Base-by-base conservation (phyloP, 768 basidiomycete genomes). In the Austroboletus eburneus region DNA sequence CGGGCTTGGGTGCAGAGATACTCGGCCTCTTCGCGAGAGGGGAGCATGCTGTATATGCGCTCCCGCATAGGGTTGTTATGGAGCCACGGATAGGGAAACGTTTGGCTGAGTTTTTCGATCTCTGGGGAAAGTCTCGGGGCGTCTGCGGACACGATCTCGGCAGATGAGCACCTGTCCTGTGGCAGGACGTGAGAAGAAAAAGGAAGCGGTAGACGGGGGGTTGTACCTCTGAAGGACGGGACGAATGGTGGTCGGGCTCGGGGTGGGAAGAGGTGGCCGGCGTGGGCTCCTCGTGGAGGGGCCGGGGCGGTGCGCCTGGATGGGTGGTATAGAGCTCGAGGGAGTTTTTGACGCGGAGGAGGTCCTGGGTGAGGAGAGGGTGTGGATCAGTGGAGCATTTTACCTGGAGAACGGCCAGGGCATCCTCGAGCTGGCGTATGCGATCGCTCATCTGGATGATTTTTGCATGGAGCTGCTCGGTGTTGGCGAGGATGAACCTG, bases 61-160 rank as follows among this genome's bases (percentile, higher is more conserved):
- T 80, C 74, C 34, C 83, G 76, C 57, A 83, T 79, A 50, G 71
- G 72, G 47, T 82, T 74, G 63, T 85, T 78, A 17, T 80, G 74
- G 13, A 76, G 69, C 79, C 81, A 83, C 0, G 82, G 81, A 42
- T 84, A 83, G 1, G 85, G 85, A 53, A 86, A 87, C 0, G 80
- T 77, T 42, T 79, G 72, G 56, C 81, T 82, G 42, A 87, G 72
- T 54, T 78, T 65, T 24, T 67, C 65, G 45, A 67, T 65, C 32
- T 68, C 66, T 13, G 64, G 65, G 12, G 57, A 64, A 35, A 66
- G 56, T 42, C 50, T 46, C 1, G 55, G 56, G 0, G 45, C 8
- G 33, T 61, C 66, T 0, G 55, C 2, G 20, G 38, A 34, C 0
- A 42, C 27, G 54, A 60, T 51, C 39, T 67, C 64, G 27, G 23